Evolutionary conservation across 768 basidiomycete species (phyloP).

Genomic region (Crucibulum laeve): DNA sequence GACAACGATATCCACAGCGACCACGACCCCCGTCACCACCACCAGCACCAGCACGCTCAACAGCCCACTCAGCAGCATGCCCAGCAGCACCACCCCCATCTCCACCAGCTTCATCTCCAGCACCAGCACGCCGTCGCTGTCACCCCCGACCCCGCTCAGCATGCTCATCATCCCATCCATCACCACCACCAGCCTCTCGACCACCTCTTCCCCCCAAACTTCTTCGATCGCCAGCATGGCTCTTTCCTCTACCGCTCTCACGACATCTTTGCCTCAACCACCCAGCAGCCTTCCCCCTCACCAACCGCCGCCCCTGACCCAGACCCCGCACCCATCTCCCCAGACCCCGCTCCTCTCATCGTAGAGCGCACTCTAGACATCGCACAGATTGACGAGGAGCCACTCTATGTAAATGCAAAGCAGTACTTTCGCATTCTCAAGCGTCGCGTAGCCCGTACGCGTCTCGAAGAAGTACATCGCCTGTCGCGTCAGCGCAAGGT

Average conservation of each 20-base stretch:
- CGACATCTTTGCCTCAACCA: slow-evolving; percentile 19
- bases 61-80: background rate
- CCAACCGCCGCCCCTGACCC: slow-evolving; percentile 12
- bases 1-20: slow-evolving; percentile 1
- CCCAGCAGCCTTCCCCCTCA: slow-evolving; percentile 15
- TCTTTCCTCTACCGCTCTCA: slow-evolving; percentile 8
- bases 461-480: slow-evolving; percentile 91
- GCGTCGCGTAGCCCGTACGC: slow-evolving; percentile 83
- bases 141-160: slow-evolving; percentile 16
- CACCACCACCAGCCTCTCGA: slow-evolving; percentile 8
- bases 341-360: background rate
- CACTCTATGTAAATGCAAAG: slow-evolving; percentile 98
- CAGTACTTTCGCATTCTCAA: slow-evolving; percentile 99
- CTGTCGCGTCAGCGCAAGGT: slow-evolving; percentile 94
- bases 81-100: slow-evolving; percentile 24
- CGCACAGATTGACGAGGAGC: slow-evolving; percentile 81
- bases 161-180: slow-evolving; percentile 15
- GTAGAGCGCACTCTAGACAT: slow-evolving; percentile 11
- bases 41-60: too few species aligned
- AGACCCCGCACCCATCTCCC: slow-evolving; percentile 15
- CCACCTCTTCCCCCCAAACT: slow-evolving; percentile 16
- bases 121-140: slow-evolving; percentile 9
- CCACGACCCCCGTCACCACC: too few species aligned
- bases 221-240: slow-evolving; percentile 16
- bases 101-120: slow-evolving; percentile 15